A percentile compares a stretch with the other conserved stretches of the same genome.
phyloP scores from a whole-genome alignment of 169 alveolate genomes.

The Eimeria brunetti region DNA sequence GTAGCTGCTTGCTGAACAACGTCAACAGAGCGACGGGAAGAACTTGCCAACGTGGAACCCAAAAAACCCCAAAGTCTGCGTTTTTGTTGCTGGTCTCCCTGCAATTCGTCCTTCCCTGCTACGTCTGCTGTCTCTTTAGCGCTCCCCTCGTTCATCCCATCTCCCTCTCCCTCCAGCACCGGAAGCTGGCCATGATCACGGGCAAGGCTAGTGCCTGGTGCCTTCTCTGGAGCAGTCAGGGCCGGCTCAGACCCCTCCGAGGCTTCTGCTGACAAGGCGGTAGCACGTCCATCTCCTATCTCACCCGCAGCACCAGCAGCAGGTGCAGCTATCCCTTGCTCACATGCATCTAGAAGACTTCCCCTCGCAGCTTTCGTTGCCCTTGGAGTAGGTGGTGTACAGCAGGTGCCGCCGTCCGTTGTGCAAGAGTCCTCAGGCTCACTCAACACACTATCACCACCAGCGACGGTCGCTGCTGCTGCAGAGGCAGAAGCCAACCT shows the following conservation, averaged over 20 bases:
- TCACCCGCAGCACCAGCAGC: neutral
- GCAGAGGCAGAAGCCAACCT: neutral
- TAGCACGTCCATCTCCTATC: neutral
- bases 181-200: neutral
- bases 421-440: neutral
- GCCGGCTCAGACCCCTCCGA: neutral
- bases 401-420: neutral
- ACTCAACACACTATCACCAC: neutral
- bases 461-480: neutral
- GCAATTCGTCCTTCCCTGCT: neutral
- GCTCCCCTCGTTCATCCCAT: neutral
- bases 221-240: neutral
- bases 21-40: slow-evolving; percentile 53
- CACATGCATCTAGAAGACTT: neutral
- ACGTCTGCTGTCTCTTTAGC: neutral
- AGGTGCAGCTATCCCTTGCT: neutral
- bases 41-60: neutral
- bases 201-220: neutral
- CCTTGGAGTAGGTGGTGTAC: slow-evolving; percentile 8
- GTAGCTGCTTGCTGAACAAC: slow-evolving; percentile 51
- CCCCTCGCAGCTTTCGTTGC: neutral
- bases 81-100: slow-evolving; percentile 21
- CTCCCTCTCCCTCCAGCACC: neutral
- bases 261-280: neutral
- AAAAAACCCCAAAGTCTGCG: slow-evolving; percentile 38